Base-by-base conservation (phyloP, 1,284 basidiomycete genomes). In the Cutaneotrichosporon spelunceum region DNA sequence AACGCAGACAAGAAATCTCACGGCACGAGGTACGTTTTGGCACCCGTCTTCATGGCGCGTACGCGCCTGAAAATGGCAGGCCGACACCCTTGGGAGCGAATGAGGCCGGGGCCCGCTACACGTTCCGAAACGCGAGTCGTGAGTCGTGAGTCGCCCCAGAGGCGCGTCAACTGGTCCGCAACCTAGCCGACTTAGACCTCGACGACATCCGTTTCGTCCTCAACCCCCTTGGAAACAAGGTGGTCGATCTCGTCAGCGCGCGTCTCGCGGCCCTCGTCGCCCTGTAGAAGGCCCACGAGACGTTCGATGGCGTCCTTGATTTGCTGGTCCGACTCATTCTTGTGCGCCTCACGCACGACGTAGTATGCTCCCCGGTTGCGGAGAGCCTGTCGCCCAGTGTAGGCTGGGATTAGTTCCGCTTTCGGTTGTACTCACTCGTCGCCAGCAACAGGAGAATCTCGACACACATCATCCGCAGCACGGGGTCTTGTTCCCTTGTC, bases 361-460 rank as follows among this genome's bases (percentile, higher is more conserved):
- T 89, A 87, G 77, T 99, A 99, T 0, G 90, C 89, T 0, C 93
- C 94, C 63, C 91, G 84, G 19, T 82, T 81, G 33, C 96, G 84
- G 64, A 94, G 81, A 61, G 86, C 85, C 65, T 95, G 88, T 27
- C 95, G 85, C 1, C 92, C 93, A 81, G 89, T 90, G 42, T 88
- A 86, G 0, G 90, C 79, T 80, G 57, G 6, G 7, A 54, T 63
- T 26, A 61, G 52, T 19, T 16, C 29, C n/a, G 33, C 23, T 4
- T 23, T 36, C 24, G 26, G 45, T n/a, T 13, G 8, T 8, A 77
- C 77, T 68, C 57, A 79, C 79, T 93, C 4, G 93, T 92, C 67
- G 90, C 92, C 0, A 99, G 82, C 39, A 99, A 80, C 0, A 98
- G 83, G 14, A 99, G 81, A 0, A 91, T 90, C 79, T 99, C 96